Conservation (phyloP, 306 rosid species). For the Trifolium pratense region DNA sequence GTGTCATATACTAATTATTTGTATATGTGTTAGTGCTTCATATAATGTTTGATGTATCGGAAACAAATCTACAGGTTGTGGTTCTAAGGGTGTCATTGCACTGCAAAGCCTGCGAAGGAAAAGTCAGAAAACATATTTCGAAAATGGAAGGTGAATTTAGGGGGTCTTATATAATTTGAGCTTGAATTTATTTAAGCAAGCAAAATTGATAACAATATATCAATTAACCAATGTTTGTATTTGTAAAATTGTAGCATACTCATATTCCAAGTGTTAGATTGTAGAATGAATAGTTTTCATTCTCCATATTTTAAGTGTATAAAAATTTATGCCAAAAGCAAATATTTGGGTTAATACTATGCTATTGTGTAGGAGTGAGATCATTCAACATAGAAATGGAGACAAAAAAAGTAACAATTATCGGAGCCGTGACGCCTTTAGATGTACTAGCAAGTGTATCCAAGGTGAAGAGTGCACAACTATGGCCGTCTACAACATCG, state of each 20-base stretch:
- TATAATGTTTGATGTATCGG: background rate
- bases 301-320: background rate
- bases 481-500: conserved; percentile 64
- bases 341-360: background rate
- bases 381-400: conserved; percentile 77
- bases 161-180: too few species aligned
- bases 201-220: too few species aligned
- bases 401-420: conserved; percentile 79
- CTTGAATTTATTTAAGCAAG: too few species aligned
- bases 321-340: background rate
- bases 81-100: conserved; percentile 79
- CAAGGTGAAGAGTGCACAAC: conserved; percentile 84
- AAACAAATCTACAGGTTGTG: conserved; percentile 60
- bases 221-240: too few species aligned
- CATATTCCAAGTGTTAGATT: background rate
- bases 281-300: background rate
- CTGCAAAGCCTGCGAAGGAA: conserved; percentile 91
- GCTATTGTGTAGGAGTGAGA: conserved; percentile 71
- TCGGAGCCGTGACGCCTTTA: conserved; percentile 75
- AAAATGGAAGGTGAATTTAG: conserved; percentile 79
- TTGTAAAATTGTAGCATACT: too few species aligned
- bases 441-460: conserved; percentile 76
- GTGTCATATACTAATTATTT: background rate
- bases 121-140: conserved; percentile 77
- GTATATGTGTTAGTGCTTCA: background rate